Conservation (phyloP, 768 basidiomycete species). For the Mycena olivaceomarginata region DNA sequence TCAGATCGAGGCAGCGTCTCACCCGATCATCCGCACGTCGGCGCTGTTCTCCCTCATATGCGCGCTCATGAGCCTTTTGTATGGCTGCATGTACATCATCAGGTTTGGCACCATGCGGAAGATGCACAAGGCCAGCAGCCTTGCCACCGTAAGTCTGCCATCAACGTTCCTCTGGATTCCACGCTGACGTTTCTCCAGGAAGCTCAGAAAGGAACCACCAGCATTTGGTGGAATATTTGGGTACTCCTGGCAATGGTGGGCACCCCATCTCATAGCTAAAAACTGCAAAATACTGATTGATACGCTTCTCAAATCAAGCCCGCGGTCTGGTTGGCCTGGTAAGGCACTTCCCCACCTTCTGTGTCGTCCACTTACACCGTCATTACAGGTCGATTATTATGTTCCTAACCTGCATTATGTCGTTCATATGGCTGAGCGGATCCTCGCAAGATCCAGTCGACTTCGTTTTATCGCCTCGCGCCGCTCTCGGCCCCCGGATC, state of each 20-base stretch:
- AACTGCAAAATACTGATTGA: background rate
- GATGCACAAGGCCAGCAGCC: slow-evolving; percentile 78
- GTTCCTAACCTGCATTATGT: slow-evolving; percentile 73
- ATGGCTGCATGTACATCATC: slow-evolving; percentile 80
- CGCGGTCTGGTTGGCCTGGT: slow-evolving; percentile 32
- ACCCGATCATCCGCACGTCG: slow-evolving; percentile 74
- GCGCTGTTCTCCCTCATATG: slow-evolving; percentile 77
- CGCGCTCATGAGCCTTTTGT: slow-evolving; percentile 77
- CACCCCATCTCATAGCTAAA: background rate
- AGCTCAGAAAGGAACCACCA: slow-evolving; percentile 60
- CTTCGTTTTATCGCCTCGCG: slow-evolving; percentile 65
- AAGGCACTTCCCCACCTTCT: background rate
- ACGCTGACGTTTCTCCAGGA: slow-evolving; percentile 61
- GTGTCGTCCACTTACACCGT: background rate
- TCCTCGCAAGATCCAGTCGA: slow-evolving; percentile 68
- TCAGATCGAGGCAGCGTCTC: slow-evolving; percentile 62
- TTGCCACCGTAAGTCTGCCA: slow-evolving; percentile 70
- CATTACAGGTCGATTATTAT: slow-evolving; percentile 72
- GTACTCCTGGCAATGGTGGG: slow-evolving; percentile 74
- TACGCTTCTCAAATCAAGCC: slow-evolving; percentile 54
- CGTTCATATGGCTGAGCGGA: slow-evolving; percentile 77
- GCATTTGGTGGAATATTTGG: slow-evolving; percentile 82
- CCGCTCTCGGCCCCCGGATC: slow-evolving; percentile 61
- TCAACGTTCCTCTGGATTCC: background rate
- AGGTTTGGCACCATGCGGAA: slow-evolving; percentile 81